Base-by-base conservation (phyloP, 2,329 filamentous ascomycete genomes). In the Parastagonospora nodorum region DNA sequence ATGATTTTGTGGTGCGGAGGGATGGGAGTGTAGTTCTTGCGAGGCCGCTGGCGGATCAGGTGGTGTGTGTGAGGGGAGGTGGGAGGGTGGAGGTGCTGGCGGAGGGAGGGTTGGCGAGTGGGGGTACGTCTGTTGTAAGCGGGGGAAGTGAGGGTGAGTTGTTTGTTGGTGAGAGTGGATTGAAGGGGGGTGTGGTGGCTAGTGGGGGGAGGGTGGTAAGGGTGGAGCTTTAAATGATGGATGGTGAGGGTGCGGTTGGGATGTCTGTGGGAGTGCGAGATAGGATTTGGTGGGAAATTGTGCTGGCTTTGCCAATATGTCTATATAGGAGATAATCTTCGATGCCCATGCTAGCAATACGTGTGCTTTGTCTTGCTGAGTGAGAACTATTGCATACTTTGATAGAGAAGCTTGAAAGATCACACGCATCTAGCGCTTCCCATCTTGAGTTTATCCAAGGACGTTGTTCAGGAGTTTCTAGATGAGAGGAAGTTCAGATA, bases 191-290 rank as follows among this genome's bases (percentile, higher is more conserved):
- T n/a, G 48, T 35, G 16, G 48, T 55, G n/a, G 41, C 47, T 27
- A 58, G 54, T 36, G 66, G 63, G 10, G 67, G 61, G 1, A 67
- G 60, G 51, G 42, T 69, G 42, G 51, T 67, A 15, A 61, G 56
- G 31, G 39, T 66, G 12, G 37, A 54, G 32, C 28, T 55, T 24
- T 29, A 39, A 36, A 7, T 28, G 19, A 24, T 3, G 5, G 19
- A 5, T 24, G 19, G 3, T 24, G 19, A 10, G 8, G 30, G 15
- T 33, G 27, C 15, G 12, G 41, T 42, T 15, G 33, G 33, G 14
- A 8, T 36, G 9, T 36, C 5, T 9, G 33, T 12, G 3, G 16
- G 5, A 8, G 33, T 36, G n/a, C 14, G 14, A 36, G 33, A n/a
- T 3, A n/a, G n/a, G 33, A 36, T 14, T 36, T 36, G 33, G 11